Conservation (phyloP, 805 yeast genomes). For the Saccharomycopsis malanga region DNA sequence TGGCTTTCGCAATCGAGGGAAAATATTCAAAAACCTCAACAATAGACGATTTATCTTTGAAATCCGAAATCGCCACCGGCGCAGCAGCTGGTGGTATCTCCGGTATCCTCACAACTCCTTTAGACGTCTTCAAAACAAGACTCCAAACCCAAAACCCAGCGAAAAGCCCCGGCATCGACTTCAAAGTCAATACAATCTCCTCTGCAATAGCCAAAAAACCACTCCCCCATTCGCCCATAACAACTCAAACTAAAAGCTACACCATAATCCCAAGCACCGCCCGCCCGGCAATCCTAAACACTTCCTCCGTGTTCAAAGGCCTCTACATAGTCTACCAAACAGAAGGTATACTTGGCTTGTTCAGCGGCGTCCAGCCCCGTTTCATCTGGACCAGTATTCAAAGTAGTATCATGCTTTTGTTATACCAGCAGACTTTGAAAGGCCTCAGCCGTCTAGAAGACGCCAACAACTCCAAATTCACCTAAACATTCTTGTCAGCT, state of each 20-base stretch:
- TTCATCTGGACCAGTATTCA: slow-evolving; percentile 95
- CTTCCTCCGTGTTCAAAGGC: slow-evolving; percentile 40
- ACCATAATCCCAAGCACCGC: slow-evolving; percentile 18
- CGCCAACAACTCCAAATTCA: too few species aligned
- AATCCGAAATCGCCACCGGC: slow-evolving; percentile 74
- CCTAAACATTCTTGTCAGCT: too few species aligned
- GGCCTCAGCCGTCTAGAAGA: too few species aligned
- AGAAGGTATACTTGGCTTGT: slow-evolving; percentile 76
- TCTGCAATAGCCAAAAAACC: background rate
- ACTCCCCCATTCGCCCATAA: background rate
- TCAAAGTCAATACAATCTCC: background rate
- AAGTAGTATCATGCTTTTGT: slow-evolving; percentile 84
- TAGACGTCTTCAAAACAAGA: slow-evolving; percentile 88
- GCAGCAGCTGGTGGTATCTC: slow-evolving; percentile 95
- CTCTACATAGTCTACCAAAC: slow-evolving; percentile 49
- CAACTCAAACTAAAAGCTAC: slow-evolving; percentile 3
- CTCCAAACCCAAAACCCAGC: slow-evolving; percentile 75
- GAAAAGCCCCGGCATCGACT: slow-evolving; percentile 12
- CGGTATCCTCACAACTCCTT: slow-evolving; percentile 81
- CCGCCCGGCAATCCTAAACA: slow-evolving; percentile 19
- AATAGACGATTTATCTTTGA: slow-evolving; percentile 43
- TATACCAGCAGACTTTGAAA: slow-evolving; percentile 74
- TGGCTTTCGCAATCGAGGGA: slow-evolving; percentile 40
- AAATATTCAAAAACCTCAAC: slow-evolving; percentile 24
- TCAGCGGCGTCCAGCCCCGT: slow-evolving; percentile 95